Evolutionary conservation across 768 basidiomycete species (phyloP).

Genomic region (Sistotremastrum suecicum): DNA sequence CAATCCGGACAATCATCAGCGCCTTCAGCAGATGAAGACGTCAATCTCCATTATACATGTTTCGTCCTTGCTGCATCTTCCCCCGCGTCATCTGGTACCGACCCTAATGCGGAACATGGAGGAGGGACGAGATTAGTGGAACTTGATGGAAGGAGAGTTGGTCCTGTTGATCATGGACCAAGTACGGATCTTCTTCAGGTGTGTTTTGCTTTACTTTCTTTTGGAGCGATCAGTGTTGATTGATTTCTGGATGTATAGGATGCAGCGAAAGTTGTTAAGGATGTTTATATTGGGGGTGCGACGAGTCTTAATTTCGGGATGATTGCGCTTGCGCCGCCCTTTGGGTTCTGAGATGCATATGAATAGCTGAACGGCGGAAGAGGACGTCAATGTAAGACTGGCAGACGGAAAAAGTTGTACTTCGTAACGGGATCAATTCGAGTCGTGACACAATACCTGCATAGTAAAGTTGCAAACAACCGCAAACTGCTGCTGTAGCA

Average conservation of each 20-base stretch:
- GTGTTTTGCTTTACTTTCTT: slow-evolving; percentile 1
- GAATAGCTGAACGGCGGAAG: too few species aligned
- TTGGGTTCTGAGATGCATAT: too few species aligned
- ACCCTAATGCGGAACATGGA: not conserved
- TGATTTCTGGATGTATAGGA: slow-evolving; percentile 19
- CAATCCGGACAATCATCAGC: slow-evolving; percentile 48
- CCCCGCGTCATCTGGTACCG: not conserved
- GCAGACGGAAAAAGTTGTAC: too few species aligned
- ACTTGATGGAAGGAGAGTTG: slow-evolving; percentile 65
- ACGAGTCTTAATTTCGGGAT: slow-evolving; percentile 30
- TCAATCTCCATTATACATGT: slow-evolving; percentile 76
- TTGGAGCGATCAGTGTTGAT: not conserved
- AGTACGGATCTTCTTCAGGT: slow-evolving; percentile 46
- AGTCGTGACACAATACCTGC: too few species aligned
- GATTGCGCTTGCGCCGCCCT: slow-evolving; percentile 28
- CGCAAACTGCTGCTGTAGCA: too few species aligned
- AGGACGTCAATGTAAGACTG: too few species aligned
- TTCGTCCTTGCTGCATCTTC: slow-evolving; percentile 59
- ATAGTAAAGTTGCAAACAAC: too few species aligned
- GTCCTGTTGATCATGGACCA: slow-evolving; percentile 69
- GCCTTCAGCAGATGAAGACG: slow-evolving; percentile 48
- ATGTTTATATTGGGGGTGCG: slow-evolving; percentile 25
- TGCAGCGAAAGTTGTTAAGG: slow-evolving; percentile 29
- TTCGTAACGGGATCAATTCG: too few species aligned
- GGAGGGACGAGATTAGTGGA: slow-evolving; percentile 45